Evolutionary conservation across 2,329 filamentous ascomycete genomes (phyloP), one percentile per base, ranked within the genome.

Genomic region (Monilinia polystroma): DNA sequence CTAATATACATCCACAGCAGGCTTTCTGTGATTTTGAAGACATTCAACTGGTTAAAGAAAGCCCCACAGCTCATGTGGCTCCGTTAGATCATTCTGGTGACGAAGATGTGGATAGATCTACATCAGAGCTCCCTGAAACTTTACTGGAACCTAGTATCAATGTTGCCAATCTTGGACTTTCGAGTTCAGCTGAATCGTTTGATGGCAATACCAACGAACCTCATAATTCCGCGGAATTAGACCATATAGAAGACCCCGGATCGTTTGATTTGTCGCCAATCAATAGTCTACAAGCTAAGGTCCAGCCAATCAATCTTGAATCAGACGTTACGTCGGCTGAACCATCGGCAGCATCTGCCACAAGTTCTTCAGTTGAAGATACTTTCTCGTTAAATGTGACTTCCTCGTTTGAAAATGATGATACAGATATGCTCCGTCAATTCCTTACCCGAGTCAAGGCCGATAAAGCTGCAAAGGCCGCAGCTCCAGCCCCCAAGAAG

Each of bases 391-490:
- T 10, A 12, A 52, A 64, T 58, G 52, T 47, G 23, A 38, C 41
- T 5, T 41, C 60, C 20, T 67, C 62, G 35, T 73, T 70, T 43
- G 68, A 75, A 43, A 64, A 72, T 52, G 76, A 78, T 64, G 76
- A 78, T 66, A 77, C 76, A 16, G 74, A 75, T 60, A 73, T 78
- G 69, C 73, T 78, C 23, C 74, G 73, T n/a, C 73, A 76, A 51
- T 78, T 78, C 57, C 73, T 78, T 43, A 75, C 72, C 41, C 71
- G 76, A 58, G 75, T 76, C 51, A 75, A 77, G 59, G 77, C 77
- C 29, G 75, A 74, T 57, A 78, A 78, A 69, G 76, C 73, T 66
- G 75, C 76, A 2, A 76, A 77, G 54, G 74, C 70, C 23, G 63
- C 67, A 35, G 69, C 70, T n/a, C 57, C 67, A 4, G 64, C 72